Base-by-base conservation (phyloP, 805 yeast genomes). In the Kazachstania kunashirensis region DNA sequence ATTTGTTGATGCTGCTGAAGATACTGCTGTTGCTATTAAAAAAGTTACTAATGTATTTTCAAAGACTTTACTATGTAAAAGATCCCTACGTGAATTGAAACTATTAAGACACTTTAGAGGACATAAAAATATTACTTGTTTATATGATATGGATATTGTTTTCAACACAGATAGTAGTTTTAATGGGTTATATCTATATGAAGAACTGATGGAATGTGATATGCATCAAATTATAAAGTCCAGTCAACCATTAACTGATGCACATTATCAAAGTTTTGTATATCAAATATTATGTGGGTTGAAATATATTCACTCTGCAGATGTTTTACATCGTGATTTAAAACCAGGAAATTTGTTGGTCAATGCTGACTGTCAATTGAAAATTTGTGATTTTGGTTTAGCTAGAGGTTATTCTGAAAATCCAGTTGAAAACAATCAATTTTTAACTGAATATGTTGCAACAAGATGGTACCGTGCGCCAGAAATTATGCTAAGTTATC, bases 381-480 rank as follows among this genome's bases (percentile, higher is more conserved):
- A 89, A 58, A 84, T 89, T 34, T 89, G 97, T 65, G 98, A 92
- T 62, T 89, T 89, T 59, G 97, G 98, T 13, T 69, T 89, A 41
- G 96, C 97, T 1, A 73, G 96, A 57, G 95, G 96, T 25, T 86
- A 81, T 48, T 76, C 85, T 8, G 77, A 77, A 41, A 80, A 79
- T 51, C 83, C 86, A 1, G 88, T 79, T 42, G 83, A 79, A 49
- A 85, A 86, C 49, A 82, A 83, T 23, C 96, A 95, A n/a, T 89
- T 85, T 52, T 66, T 89, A 68, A 92, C 98, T 1, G 97, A 89
- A 59, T 92, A 92, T 56, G 98, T 92, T 19, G 97, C 98, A 23
- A 92, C 98, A 1, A 72, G 98, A 57, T 92, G 98, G 98, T 92
- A 92, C 61, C 70, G 98, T 48, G 98, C 98, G 3, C 98, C 98